Conservation (phyloP, 768 basidiomycete genomes). For the Mycena alexandri region DNA sequence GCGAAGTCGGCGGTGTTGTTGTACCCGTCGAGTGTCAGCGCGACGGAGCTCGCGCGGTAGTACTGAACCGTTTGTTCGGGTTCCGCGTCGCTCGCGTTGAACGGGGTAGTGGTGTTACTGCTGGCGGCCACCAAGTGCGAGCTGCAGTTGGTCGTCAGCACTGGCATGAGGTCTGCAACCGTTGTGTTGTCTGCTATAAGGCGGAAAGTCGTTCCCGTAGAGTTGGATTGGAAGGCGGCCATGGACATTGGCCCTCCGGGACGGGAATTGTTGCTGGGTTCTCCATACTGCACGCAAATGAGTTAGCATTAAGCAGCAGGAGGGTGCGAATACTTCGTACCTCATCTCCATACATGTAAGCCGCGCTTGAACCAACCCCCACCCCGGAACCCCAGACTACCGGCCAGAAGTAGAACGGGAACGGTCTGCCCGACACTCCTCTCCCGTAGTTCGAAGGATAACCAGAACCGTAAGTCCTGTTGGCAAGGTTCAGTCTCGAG, state of each 20-base stretch:
- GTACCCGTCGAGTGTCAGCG: constrained; percentile 69
- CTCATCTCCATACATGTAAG: constrained; percentile 51
- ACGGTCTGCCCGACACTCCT: constrained; percentile 62
- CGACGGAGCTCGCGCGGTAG: constrained; percentile 69
- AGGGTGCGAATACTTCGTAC: constrained; percentile 42
- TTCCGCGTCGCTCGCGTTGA: constrained; percentile 45
- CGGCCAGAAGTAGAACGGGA: constrained; percentile 80
- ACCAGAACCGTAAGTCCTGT: constrained; percentile 71
- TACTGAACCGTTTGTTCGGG: constrained; percentile 70
- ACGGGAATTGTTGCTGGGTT: constrained; percentile 56
- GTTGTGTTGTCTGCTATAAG: constrained; percentile 62
- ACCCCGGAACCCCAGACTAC: constrained; percentile 58
- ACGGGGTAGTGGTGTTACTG: constrained; percentile 43
- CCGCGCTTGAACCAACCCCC: constrained; percentile 41
- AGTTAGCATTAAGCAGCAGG: neutral
- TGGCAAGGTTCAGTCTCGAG: neutral
- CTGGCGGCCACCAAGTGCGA: constrained; percentile 47
- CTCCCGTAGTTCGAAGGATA: constrained; percentile 64
- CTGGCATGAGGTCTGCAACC: constrained; percentile 52
- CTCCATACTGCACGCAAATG: constrained; percentile 55
- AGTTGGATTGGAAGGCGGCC: constrained; percentile 55
- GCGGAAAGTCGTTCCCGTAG: constrained; percentile 53
- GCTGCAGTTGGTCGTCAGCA: constrained; percentile 57
- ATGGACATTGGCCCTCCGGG: constrained; percentile 59
- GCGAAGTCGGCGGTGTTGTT: constrained; percentile 66